These are phyloP conservation scores for Ramalina intermedia DNA, from an alignment of 495 filamentous ascomycete species.

Conservation along the genomic window DNA sequence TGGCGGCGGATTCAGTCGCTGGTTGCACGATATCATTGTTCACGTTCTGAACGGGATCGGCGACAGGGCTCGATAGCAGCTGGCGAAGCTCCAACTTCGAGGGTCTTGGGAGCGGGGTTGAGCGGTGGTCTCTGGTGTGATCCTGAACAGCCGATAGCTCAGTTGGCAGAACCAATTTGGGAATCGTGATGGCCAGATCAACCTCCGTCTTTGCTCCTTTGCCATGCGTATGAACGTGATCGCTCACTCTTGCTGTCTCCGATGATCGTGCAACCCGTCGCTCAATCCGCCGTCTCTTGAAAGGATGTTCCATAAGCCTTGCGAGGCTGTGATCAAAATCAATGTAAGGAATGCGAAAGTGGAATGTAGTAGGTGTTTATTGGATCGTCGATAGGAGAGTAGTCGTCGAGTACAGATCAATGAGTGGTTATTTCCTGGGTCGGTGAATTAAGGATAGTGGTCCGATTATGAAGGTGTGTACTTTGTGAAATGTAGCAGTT, in stretches of 20 bases:
- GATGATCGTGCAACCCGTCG: not conserved
- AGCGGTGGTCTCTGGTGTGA: no score
- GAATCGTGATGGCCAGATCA: not conserved
- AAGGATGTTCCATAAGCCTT: constrained; percentile 13
- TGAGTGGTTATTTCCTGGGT: not conserved
- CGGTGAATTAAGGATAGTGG: not conserved
- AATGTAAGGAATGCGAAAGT: not conserved
- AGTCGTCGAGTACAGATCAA: not conserved
- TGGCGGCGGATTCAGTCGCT: not conserved
- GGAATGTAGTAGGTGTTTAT: not conserved
- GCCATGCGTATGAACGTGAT: constrained; percentile 1
- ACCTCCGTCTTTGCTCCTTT: constrained; percentile 1
- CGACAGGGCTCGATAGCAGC: not conserved
- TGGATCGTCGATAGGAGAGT: not conserved
- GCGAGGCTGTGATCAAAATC: not conserved
- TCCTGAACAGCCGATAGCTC: not conserved
- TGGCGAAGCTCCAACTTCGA: constrained; percentile 1
- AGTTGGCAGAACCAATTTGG: no score
- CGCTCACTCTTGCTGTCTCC: not conserved
- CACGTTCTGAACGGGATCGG: not conserved
- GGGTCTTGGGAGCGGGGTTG: not conserved
- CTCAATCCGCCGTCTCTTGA: constrained; percentile 14
- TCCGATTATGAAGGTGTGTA: not conserved
- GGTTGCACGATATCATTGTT: not conserved
- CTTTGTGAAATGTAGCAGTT: not conserved